Conservation (phyloP, 2,329 filamentous ascomycete genomes). For the Claviceps sp. region DNA sequence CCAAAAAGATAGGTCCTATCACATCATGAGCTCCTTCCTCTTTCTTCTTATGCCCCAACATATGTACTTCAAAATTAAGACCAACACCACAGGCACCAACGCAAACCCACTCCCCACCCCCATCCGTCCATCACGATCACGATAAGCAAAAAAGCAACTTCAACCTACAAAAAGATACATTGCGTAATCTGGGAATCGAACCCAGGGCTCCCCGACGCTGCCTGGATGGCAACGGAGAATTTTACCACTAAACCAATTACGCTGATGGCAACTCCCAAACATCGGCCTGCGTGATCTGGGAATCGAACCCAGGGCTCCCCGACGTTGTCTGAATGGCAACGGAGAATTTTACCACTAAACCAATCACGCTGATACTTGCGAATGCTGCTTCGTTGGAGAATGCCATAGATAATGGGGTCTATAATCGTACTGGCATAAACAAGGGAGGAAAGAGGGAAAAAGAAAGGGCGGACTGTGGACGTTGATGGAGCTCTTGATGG, state of each 20-base stretch:
- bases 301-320: constrained; percentile 21
- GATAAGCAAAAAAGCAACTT: not conserved
- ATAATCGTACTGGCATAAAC: not conserved
- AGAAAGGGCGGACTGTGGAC: too few relatives aligned
- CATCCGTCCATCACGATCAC: not conserved
- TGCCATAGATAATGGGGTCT: not conserved
- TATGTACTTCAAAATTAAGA: too few relatives aligned
- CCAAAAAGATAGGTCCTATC: too few relatives aligned
- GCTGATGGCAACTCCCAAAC: constrained; percentile 3
- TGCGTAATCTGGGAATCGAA: not conserved
- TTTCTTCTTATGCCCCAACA: too few relatives aligned
- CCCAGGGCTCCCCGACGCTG: constrained; percentile 14
- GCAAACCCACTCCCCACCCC: too few relatives aligned
- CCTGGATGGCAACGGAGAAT: constrained; percentile 19
- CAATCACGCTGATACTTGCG: constrained; percentile 7
- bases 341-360: constrained; percentile 19
- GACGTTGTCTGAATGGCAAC: constrained; percentile 17
- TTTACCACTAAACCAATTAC: constrained; percentile 22
- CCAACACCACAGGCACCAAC: too few relatives aligned
- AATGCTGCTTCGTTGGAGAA: not conserved
- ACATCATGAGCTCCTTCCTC: too few relatives aligned
- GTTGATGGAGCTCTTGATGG: too few relatives aligned
- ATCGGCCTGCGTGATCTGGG: constrained; percentile 16
- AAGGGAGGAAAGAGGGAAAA: not conserved
- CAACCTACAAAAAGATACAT: fast-evolving